Base-by-base conservation (phyloP, 2,329 filamentous ascomycete genomes). In the Colletotrichum nymphaeae region DNA sequence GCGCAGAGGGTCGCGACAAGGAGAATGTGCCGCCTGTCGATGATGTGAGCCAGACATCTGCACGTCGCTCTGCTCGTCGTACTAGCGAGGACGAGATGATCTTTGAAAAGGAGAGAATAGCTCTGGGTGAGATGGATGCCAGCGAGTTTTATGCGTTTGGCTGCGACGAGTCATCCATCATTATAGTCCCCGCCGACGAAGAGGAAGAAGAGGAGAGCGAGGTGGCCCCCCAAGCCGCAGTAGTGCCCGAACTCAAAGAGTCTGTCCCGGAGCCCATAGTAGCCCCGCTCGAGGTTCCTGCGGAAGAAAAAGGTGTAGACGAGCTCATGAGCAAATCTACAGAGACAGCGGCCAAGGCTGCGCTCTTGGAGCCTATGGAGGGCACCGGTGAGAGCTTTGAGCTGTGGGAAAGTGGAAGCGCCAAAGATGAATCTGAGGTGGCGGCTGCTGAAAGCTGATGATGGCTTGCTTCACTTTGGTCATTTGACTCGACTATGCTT, bases 1-100 rank as follows among this genome's bases (percentile, higher is more conserved):
- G 86, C 76, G 86, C 87, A 37, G 89, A 94, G 76, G 88, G 90
- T 58, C 88, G 91, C 37, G 94, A 95, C 79, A 99, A 99, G 87
- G 96, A 99, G 86, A 99, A 99, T 80, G 91, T 98, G 22, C 94
- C 96, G 5, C 96, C 96, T 2, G 81, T 84, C 3, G 89, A 90
- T 68, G 91, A 93, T 58, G 82, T 93, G 52, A 90, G 89, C 32
- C 88, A 93, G 78, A 91, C 89, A 0, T 84, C 84, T 19, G 76
- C 78, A 26, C 78, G 82, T 2, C 79, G 80, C 0, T 77, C 79
- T n/a, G 75, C 81, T 28, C 80, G 83, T n/a, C 76, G 80, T 9
- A 76, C 77, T 26, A 75, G 79, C 14, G 78, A 78, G 26, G 88
- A 91, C 63, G 86, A 87, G 71, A 92, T 92, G 86, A 80, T 89